Conservation (phyloP, 2,329 filamentous ascomycete species). For the Lizonia empirigonia region DNA sequence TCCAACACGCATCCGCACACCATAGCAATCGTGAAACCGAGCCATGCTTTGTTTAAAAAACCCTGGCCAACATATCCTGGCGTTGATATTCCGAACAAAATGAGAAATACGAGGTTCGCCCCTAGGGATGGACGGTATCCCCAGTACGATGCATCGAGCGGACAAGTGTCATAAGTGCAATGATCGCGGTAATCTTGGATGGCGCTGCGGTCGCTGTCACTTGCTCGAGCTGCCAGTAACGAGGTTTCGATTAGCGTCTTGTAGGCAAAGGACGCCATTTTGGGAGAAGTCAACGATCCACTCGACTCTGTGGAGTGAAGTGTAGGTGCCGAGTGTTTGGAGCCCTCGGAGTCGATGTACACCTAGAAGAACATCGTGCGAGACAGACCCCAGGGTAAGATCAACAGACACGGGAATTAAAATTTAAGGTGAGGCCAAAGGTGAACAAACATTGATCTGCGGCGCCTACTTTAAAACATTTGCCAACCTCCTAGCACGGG, state of each 20-base stretch:
- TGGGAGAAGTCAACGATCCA: neutral
- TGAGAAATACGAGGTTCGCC: constrained; percentile 51
- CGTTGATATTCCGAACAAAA: constrained; percentile 52
- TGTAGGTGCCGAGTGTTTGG: neutral
- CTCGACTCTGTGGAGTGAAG: neutral
- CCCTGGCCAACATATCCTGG: constrained; percentile 48
- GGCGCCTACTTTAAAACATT: constrained; percentile 1
- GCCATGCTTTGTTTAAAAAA: constrained; percentile 45
- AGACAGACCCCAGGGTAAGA: neutral
- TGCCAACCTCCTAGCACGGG: neutral
- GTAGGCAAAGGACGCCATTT: constrained; percentile 1
- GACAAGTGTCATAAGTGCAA: constrained; percentile 13
- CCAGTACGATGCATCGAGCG: constrained; percentile 47
- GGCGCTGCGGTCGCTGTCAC: constrained; percentile 1
- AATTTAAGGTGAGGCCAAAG: neutral
- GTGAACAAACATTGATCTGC: neutral
- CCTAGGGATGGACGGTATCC: constrained; percentile 51
- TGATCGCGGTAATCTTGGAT: constrained; percentile 2
- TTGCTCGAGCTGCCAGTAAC: constrained; percentile 9
- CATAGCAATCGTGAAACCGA: constrained; percentile 57
- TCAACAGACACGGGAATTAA: neutral
- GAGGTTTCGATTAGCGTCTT: constrained; percentile 2
- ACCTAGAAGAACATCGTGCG: no score
- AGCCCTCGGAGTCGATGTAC: no score
- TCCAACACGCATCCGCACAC: constrained; percentile 62